phyloP scores from a whole-genome alignment of 441 rosid species.

The Arabidopsis lyrata region DNA sequence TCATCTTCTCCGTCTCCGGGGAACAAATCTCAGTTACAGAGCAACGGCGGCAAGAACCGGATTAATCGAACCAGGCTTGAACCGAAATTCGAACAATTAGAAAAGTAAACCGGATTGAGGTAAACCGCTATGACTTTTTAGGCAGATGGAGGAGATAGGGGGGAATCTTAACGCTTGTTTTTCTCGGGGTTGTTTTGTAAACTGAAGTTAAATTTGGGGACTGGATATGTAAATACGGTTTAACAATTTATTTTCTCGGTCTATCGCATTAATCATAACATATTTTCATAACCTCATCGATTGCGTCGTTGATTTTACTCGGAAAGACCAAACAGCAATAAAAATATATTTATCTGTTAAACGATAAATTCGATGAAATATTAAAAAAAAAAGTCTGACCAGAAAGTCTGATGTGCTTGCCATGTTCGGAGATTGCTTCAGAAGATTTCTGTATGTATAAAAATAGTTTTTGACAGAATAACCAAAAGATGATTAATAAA shows the following conservation, averaged over 20 bases:
- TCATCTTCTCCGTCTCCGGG: conserved; percentile 39
- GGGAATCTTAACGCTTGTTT: conserved; percentile 2
- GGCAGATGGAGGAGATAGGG: neutral
- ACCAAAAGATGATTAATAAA: neutral
- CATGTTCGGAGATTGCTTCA: conserved; percentile 40
- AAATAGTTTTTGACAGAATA: neutral
- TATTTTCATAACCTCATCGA: conserved; percentile 6
- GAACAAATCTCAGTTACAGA: conserved; percentile 39
- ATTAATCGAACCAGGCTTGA: conserved; percentile 52
- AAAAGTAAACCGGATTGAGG: conserved; percentile 22
- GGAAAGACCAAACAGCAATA: conserved; percentile 15
- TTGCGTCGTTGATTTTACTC: conserved; percentile 23
- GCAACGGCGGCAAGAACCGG: conserved; percentile 42
- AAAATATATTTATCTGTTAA: neutral
- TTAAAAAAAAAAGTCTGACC: neutral
- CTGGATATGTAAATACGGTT: conserved; percentile 32
- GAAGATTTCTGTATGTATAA: conserved; percentile 7
- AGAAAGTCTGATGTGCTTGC: conserved; percentile 27
- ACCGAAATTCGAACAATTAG: conserved; percentile 28
- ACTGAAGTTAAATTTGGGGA: conserved; percentile 1
- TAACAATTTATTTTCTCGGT: conserved; percentile 12
- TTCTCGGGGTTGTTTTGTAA: conserved; percentile 19
- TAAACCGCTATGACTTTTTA: neutral
- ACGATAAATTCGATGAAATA: conserved; percentile 16
- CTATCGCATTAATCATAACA: conserved; percentile 20